These are phyloP conservation scores for Ogataea minuta DNA, from an alignment of 805 yeast genomes.

Conservation along the genomic window DNA sequence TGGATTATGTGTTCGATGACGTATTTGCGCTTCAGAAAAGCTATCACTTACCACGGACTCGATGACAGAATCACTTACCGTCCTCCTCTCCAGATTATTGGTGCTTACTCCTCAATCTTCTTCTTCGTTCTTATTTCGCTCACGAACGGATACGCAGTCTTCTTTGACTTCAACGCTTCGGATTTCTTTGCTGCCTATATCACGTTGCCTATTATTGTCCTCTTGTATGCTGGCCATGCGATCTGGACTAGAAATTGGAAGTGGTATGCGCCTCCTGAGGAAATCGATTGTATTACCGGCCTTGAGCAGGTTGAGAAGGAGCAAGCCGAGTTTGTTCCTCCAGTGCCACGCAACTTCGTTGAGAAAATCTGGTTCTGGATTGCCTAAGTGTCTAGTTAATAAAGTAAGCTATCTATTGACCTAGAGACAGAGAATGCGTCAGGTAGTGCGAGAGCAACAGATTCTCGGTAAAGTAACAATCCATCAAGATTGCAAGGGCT, in stretches of 20 bases:
- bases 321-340: constrained; percentile 35
- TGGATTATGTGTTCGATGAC: constrained; percentile 58
- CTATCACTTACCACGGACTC: constrained; percentile 49
- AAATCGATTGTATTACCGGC: constrained; percentile 63
- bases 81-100: constrained; percentile 55
- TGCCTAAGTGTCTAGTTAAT: constrained; percentile 17
- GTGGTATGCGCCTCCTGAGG: constrained; percentile 51
- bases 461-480: too few species aligned
- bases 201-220: constrained; percentile 55
- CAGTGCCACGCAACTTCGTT: constrained; percentile 37
- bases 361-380: constrained; percentile 54
- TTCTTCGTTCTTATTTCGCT: constrained; percentile 49
- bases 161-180: constrained; percentile 45
- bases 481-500: too few species aligned
- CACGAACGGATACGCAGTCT: constrained; percentile 58
- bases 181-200: constrained; percentile 69
- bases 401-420: background rate
- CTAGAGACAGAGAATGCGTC: too few species aligned
- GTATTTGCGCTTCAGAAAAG: constrained; percentile 63
- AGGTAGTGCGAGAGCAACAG: background rate
- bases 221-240: constrained; percentile 58
- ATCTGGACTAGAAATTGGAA: constrained; percentile 42
- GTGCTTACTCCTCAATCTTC: constrained; percentile 48
- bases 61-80: constrained; percentile 57
- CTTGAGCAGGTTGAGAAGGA: constrained; percentile 58